phyloP scores from a whole-genome alignment of 495 filamentous ascomycete species.

The Aspergillus leporis region DNA sequence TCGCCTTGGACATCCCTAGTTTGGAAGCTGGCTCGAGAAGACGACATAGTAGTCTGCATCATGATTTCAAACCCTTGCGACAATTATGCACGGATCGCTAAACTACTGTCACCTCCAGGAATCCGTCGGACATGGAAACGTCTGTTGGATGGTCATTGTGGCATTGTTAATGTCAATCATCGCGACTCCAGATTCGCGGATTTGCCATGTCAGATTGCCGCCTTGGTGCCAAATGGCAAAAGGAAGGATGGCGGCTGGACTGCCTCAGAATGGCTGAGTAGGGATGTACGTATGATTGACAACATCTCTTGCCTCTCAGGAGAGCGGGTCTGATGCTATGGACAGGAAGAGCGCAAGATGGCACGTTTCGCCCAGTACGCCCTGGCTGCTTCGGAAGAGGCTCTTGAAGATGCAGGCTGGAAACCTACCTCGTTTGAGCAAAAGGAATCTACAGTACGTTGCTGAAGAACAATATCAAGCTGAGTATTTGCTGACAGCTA shows the following conservation, averaged over 20 bases:
- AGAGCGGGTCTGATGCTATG: constrained; percentile 6
- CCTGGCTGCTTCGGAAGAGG: constrained; percentile 83
- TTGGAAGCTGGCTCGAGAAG: constrained; percentile 17
- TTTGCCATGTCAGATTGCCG: constrained; percentile 83
- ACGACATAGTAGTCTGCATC: constrained; percentile 7
- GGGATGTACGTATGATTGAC: constrained; percentile 40
- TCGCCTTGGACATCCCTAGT: constrained; percentile 12
- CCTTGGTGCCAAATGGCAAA: constrained; percentile 66
- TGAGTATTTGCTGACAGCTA: neutral
- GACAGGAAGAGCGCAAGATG: constrained; percentile 77
- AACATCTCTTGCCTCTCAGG: neutral
- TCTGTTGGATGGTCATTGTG: constrained; percentile 75
- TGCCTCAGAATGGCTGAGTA: constrained; percentile 72
- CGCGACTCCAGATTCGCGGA: constrained; percentile 61
- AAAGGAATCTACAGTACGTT: constrained; percentile 62
- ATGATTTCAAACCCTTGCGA: neutral
- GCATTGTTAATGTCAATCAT: constrained; percentile 68
- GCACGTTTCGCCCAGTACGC: constrained; percentile 92
- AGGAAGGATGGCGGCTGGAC: constrained; percentile 65
- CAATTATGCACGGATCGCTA: constrained; percentile 4
- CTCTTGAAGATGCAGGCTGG: constrained; percentile 82
- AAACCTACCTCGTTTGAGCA: constrained; percentile 60
- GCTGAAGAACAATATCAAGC: neutral
- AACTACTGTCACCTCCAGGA: constrained; percentile 43
- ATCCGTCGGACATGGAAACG: constrained; percentile 76